phyloP scores from a whole-genome alignment of 2,329 filamentous ascomycete genomes.

The Endothia cerciana region DNA sequence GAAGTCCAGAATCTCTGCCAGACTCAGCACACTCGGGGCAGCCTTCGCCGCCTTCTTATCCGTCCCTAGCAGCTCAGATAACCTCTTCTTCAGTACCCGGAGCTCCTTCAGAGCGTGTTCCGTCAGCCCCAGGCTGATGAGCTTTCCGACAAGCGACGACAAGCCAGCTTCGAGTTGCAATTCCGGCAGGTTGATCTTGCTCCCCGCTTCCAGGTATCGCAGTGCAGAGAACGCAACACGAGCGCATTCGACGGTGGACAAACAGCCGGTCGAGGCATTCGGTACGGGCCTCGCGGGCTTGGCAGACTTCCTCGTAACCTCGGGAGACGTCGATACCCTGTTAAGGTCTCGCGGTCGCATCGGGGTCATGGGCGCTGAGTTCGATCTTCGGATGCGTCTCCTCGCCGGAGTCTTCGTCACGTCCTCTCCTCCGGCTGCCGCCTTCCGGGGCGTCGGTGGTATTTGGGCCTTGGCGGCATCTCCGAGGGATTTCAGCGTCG shows the following conservation, averaged over 20 bases:
- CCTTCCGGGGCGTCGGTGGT: slow-evolving; percentile 36
- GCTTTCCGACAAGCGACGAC: slow-evolving; percentile 68
- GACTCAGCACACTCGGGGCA: slow-evolving; percentile 41
- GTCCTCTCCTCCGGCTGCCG: slow-evolving; percentile 43
- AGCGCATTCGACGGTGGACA: slow-evolving; percentile 70
- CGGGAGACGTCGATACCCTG: slow-evolving; percentile 59
- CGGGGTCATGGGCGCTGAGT: slow-evolving; percentile 62
- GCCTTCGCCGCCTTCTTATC: slow-evolving; percentile 41
- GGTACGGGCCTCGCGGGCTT: slow-evolving; percentile 35
- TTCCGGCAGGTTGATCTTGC: slow-evolving; percentile 59
- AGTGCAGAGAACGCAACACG: slow-evolving; percentile 69
- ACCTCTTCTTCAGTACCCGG: slow-evolving; percentile 63
- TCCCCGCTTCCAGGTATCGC: slow-evolving; percentile 58
- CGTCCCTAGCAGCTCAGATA: slow-evolving; percentile 48
- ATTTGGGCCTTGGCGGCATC: slow-evolving; percentile 62
- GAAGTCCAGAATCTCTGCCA: slow-evolving; percentile 68
- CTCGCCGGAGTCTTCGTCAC: slow-evolving; percentile 41
- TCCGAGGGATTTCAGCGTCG: slow-evolving; percentile 68
- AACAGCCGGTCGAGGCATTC: slow-evolving; percentile 47
- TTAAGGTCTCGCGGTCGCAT: slow-evolving; percentile 65
- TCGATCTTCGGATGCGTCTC: slow-evolving; percentile 57
- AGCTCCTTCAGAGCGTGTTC: slow-evolving; percentile 73
- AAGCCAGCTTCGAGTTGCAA: slow-evolving; percentile 76
- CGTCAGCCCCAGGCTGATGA: slow-evolving; percentile 66
- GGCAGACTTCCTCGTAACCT: slow-evolving; percentile 39